Evolutionary conservation across 768 basidiomycete genomes (phyloP).

Genomic region (Candolleomyces aberdarensis): DNA sequence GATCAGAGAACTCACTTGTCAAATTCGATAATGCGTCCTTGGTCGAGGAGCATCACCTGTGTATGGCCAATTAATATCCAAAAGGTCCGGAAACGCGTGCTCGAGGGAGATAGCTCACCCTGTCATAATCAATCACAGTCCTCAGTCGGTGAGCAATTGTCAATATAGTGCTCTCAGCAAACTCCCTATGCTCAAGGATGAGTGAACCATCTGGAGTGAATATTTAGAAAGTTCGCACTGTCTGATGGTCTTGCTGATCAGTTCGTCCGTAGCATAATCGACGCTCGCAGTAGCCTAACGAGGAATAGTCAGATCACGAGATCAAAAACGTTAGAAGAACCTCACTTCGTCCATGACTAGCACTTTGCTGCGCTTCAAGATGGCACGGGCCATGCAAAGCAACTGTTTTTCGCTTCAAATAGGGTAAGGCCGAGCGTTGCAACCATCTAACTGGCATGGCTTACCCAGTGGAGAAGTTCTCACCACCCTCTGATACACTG

Average conservation of each 20-base stretch:
- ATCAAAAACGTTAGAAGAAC: not conserved
- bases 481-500: conserved; percentile 76
- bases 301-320: conserved; percentile 9
- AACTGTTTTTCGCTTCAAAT: conserved; percentile 24
- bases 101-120: conserved; percentile 39
- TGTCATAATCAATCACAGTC: conserved; percentile 81
- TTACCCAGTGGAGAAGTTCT: conserved; percentile 41
- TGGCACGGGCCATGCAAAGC: conserved; percentile 87
- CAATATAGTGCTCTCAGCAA: conserved; percentile 77
- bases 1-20: conserved; percentile 42
- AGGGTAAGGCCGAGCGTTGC: not conserved
- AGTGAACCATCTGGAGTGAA: not conserved
- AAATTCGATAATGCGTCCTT: conserved; percentile 77
- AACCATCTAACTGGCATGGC: too few species aligned
- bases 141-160: conserved; percentile 82
- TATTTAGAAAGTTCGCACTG: conserved; percentile 44
- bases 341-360: conserved; percentile 83
- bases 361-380: conserved; percentile 73
- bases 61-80: not conserved
- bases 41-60: conserved; percentile 75
- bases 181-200: conserved; percentile 46
- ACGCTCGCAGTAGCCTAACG: conserved; percentile 70
- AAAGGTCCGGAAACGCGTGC: not conserved
- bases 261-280: conserved; percentile 86
- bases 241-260: conserved; percentile 79